Evolutionary conservation across 768 basidiomycete genomes (phyloP), one percentile per base, ranked within the genome.

Genomic region (Lentinula lateritia): DNA sequence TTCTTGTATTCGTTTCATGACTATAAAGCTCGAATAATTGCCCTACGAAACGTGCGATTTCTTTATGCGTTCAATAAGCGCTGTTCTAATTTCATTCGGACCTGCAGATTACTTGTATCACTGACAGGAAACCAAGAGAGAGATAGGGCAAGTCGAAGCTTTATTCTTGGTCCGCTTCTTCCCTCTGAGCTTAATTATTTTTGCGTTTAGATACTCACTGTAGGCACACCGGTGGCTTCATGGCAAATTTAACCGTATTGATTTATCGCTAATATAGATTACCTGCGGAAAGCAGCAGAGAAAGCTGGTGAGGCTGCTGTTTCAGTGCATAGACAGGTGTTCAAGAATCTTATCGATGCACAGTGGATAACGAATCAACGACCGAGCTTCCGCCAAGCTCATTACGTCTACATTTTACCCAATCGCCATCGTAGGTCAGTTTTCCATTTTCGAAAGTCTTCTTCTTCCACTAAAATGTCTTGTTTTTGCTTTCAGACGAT

Each of bases 401-500:
- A 60, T 60, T 60, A 60, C 59, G 59, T 60, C 50, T n/a, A 42
- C 48, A 52, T 60, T 52, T 42, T 15, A 35, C 45, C 16, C 35
- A 46, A 23, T 61, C 50, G 28, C 28, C 28, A 41, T 52, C 52
- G 32, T 50, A 36, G 42, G 53, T 61, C 41, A 50, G 52, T 60
- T 41, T 42, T 56, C 9, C 16, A 9, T 59, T 52, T 35, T 52
- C 32, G 18, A 36, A 4, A 28, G 10, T 23, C 9, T 59, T 43
- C 43, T 50, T 35, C 38, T 15, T n/a, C 57, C 13, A 13, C n/a
- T 50, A 46, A 36, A 58, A 62, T 52, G 56, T 36, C 45, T 39
- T 62, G 50, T 18, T 59, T 46, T 20, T 60, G 59, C 43, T 39
- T 60, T 23, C 39, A 52, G 50, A 43, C 28, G 8, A 85, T 84